Evolutionary conservation across 768 basidiomycete species (phyloP), one percentile per base, ranked within the genome.

Genomic region (Coprinopsis strossmayeri): DNA sequence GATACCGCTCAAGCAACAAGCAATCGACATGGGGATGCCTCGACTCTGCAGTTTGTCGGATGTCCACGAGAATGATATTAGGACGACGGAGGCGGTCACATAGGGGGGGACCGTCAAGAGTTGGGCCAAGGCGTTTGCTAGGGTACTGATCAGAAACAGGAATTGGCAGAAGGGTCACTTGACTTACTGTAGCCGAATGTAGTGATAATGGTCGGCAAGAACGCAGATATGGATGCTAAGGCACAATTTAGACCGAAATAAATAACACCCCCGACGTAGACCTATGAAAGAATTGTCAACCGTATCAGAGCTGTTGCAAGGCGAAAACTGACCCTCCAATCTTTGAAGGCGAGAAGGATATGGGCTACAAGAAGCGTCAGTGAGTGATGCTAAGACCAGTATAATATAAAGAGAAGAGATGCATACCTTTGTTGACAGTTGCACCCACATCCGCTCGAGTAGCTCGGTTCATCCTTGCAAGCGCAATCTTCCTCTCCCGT

Each of bases 51-150:
- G 59, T 46, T 77, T 70, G 62, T 90, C 87, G 2, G 89, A 86
- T 3, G 69, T 57, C 59, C 74, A 85, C 1, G 82, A 79, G 45
- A 79, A 73, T 2, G 65, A 27, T 25, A 79, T 67, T 27, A 89
- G 69, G n/a, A 87, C 73, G 10, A 81, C 65, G 1, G 86, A 77
- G 1, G 82, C 77, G 17, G 83, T 80, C 1, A 79, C 82, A 58
- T 91, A 91, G 2, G 90, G 90, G 2, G 88, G 87, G 3, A 91
- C 87, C 0, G 88, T 88, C 44, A 88, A 71, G 1, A 91, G 59
- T 56, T 91, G 87, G 0, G 84, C 79, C 27, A 71, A 62, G 12
- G 85, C 83, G 52, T 78, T 74, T 25, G 76, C 86, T 87, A 49
- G 27, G 34, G 58, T 45, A 56, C 28, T 18, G 54, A 25, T n/a